Conservation (phyloP, 176 grass and related monocot species). For the Puya raimondii region DNA sequence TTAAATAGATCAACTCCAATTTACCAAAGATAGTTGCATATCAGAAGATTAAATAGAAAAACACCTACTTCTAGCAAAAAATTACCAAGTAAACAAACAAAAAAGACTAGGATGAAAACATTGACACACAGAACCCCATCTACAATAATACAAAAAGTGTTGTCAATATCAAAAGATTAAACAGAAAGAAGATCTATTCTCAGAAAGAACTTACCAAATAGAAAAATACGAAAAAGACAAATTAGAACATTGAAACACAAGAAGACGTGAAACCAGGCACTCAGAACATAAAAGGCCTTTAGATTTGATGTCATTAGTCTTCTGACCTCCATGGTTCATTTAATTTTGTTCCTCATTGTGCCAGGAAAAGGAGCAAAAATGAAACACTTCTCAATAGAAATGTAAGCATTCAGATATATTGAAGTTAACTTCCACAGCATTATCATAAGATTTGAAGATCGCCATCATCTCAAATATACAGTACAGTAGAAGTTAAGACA, state of each 20-base stretch:
- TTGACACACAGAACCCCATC: not conserved
- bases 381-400: too few relatives aligned
- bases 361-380: not conserved
- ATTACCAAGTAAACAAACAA: not conserved
- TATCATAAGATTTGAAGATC: too few relatives aligned
- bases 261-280: not conserved
- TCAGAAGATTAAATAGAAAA: too few relatives aligned
- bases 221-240: not conserved
- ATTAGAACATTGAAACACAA: not conserved
- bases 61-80: not conserved
- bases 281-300: not conserved
- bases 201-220: not conserved
- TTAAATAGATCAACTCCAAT: too few relatives aligned
- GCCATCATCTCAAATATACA: too few relatives aligned
- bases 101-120: too few relatives aligned
- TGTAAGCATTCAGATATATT: too few relatives aligned
- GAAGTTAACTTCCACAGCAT: too few relatives aligned
- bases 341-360: not conserved
- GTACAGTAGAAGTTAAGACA: too few relatives aligned
- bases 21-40: not conserved
- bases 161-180: too few relatives aligned
- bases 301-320: not conserved
- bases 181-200: too few relatives aligned
- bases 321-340: not conserved
- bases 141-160: not conserved